Base-by-base conservation (phyloP, 2,329 filamentous ascomycete genomes). In the Trichoderma sp. region DNA sequence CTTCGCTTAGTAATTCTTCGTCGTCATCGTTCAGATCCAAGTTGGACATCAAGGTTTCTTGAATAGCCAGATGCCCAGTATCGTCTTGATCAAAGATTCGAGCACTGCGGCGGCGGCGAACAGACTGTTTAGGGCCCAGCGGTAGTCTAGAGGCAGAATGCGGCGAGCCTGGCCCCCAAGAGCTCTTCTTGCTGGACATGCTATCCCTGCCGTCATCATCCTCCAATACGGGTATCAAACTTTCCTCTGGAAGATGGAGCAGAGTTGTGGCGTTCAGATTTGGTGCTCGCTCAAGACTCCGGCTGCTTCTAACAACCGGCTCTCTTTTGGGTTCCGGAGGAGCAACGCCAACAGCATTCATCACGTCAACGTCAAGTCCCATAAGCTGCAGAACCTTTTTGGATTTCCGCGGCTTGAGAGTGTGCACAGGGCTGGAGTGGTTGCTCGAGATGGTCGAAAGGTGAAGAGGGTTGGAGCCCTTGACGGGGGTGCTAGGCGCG, bases 341-440 rank as follows among this genome's bases (percentile, higher is more conserved):
- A 39, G 24, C 21, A 24, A 18, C 13, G 24, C 55, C 69, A n/a
- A 18, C 43, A 14, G 39, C 24, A 24, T 73, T 68, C 71, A 69
- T 70, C 21, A 77, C 70, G 58, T 76, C 75, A n/a, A 83, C 55
- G 51, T 81, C 79, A 32, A 79, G 75, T 1, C 82, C 82, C 5
- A 76, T 83, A 16, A 84, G 76, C 71, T 82, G 80, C 39, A 78
- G 76, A 52, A 83, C 75, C 74, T 84, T 84, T 54, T 75, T 74
- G 0, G 77, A 77, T 0, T 81, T 79, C 1, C 76, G 74, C 11
- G 71, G 73, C 24, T 26, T 59, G 24, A 67, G 28, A 18, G 39
- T 59, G 10, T 24, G 16, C 43, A 56, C 72, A 26, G 72, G 69
- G 58, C 68, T 68, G 1, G 64, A 24, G 14, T 34, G 30, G 52